phyloP scores from a whole-genome alignment of 2,329 filamentous ascomycete genomes.

The Ophiocordyceps camponoti-saundersi region DNA sequence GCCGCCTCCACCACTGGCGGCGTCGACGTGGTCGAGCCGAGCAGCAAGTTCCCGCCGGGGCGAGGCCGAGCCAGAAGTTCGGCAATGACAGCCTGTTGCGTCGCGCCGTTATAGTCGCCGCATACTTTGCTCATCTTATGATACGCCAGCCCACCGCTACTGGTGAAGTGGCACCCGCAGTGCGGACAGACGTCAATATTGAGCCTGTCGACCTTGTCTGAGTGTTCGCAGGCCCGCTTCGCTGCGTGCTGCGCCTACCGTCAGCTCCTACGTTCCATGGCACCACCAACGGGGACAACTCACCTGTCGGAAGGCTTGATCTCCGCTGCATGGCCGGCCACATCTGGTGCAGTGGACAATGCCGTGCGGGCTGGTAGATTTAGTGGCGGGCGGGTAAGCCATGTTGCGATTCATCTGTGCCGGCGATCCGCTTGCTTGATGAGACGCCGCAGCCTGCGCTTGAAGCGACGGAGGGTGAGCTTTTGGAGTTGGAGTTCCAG shows the following conservation, averaged over 20 bases:
- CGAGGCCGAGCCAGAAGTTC: neutral
- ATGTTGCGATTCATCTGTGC: neutral
- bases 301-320: conserved; percentile 14
- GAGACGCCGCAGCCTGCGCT: neutral
- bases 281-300: conserved; percentile 3
- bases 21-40: neutral
- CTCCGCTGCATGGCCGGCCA: conserved; percentile 16
- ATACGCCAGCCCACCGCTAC: conserved; percentile 23
- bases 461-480: neutral
- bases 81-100: neutral
- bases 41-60: neutral
- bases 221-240: conserved; percentile 10
- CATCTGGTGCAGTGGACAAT: conserved; percentile 13
- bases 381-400: neutral
- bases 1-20: neutral
- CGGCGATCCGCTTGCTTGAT: neutral
- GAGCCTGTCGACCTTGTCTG: conserved; percentile 3
- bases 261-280: conserved; percentile 1
- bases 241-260: conserved; percentile 10
- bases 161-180: conserved; percentile 27
- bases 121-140: conserved; percentile 28
- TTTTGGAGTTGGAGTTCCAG: neutral
- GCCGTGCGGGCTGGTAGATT: neutral
- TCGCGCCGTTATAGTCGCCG: conserved; percentile 17
- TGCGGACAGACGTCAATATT: conserved; percentile 22